A percentile compares a stretch with the other conserved stretches of the same genome.
These are phyloP conservation scores for Oryza meridionalis DNA, from an alignment of 176 grass and related monocot genomes.

Conservation along the genomic window DNA sequence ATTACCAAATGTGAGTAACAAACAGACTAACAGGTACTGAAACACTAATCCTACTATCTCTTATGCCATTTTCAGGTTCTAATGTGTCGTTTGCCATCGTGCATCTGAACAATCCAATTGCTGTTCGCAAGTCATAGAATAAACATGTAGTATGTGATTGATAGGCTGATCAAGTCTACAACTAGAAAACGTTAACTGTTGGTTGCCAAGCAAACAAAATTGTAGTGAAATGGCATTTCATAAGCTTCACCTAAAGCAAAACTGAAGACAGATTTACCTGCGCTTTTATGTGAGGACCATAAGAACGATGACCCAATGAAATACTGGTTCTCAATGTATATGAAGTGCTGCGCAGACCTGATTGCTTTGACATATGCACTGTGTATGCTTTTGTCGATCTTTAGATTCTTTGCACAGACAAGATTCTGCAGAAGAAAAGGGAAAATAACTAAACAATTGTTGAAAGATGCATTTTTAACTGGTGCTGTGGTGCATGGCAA, in stretches of 20 bases:
- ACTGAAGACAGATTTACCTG: conserved; percentile 33
- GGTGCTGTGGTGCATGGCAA: not conserved
- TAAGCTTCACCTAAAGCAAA: not conserved
- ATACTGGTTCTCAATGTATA: conserved; percentile 77
- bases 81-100: not conserved
- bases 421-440: conserved; percentile 51
- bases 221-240: not conserved
- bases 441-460: not conserved
- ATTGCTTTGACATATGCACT: conserved; percentile 72
- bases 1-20: not conserved
- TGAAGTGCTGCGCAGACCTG: conserved; percentile 67
- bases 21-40: not conserved
- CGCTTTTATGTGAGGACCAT: conserved; percentile 64
- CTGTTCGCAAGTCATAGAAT: not conserved
- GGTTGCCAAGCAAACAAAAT: not conserved
- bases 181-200: not conserved
- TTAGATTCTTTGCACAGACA: conserved; percentile 67
- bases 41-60: not conserved
- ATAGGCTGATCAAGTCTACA: not conserved
- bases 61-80: not conserved
- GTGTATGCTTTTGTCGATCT: conserved; percentile 74
- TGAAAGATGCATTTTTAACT: not conserved
- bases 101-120: not conserved
- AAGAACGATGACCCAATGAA: conserved; percentile 67
- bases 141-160: not conserved